These are phyloP conservation scores for Populus pruinosa DNA, from an alignment of 345 rosid genomes.

Conservation along the genomic window DNA sequence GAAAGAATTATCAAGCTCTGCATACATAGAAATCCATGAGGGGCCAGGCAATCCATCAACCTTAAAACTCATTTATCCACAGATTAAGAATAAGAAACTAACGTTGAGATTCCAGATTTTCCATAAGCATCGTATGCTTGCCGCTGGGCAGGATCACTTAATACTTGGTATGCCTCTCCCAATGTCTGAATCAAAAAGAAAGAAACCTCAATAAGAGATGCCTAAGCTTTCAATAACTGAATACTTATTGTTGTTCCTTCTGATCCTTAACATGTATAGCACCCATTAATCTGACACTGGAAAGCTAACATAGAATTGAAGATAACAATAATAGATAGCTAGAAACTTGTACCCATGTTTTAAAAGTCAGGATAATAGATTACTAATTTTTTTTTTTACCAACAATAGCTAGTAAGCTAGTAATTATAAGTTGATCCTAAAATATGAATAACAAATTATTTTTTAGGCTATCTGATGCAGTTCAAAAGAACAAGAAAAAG, in stretches of 20 bases:
- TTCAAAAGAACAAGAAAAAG: neutral
- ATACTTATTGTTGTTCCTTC: neutral
- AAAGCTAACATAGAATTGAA: neutral
- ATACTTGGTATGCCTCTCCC: constrained; percentile 97
- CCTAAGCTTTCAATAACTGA: neutral
- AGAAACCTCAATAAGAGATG: constrained; percentile 6
- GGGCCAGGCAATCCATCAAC: constrained; percentile 4
- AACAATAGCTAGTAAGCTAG: neutral
- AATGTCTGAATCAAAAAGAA: constrained; percentile 49
- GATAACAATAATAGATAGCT: neutral
- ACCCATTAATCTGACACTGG: neutral
- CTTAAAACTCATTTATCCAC: constrained; percentile 16
- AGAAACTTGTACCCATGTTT: neutral
- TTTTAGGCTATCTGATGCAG: neutral
- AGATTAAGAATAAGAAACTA: constrained; percentile 40
- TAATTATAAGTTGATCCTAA: neutral
- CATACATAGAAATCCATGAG: neutral
- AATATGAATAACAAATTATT: neutral
- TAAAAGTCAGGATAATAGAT: neutral
- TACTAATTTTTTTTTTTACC: neutral
- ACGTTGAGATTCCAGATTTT: constrained; percentile 94
- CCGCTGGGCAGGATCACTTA: constrained; percentile 85
- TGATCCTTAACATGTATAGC: neutral
- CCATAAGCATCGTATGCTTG: constrained; percentile 93
- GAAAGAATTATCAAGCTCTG: constrained; percentile 3